phyloP scores from a whole-genome alignment of 148 eudicot genomes.

The Chenopodium quinoa region DNA sequence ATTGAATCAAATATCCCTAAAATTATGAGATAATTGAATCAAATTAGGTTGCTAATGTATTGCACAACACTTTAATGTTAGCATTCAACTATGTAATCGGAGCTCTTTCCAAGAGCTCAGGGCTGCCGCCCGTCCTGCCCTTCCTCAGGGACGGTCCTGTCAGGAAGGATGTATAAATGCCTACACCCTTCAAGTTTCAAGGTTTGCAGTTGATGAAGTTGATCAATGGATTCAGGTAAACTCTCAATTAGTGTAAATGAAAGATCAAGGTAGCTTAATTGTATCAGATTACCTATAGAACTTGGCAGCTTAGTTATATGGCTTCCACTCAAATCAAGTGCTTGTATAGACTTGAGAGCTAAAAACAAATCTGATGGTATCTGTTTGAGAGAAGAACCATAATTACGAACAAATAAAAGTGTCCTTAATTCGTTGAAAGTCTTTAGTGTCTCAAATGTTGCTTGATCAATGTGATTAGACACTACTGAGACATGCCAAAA shows the following conservation, averaged over 20 bases:
- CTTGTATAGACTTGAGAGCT: not conserved
- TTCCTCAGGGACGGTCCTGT: too few species aligned
- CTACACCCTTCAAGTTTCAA: constrained; percentile 16
- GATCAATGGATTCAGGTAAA: constrained; percentile 11
- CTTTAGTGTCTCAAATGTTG: not conserved
- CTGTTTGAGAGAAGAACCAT: constrained; percentile 10
- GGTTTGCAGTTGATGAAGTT: constrained; percentile 14
- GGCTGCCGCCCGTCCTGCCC: too few species aligned
- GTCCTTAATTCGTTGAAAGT: not conserved
- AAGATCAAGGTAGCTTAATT: constrained; percentile 14
- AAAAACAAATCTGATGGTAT: not conserved
- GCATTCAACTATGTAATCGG: too few species aligned
- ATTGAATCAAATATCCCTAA: too few species aligned
- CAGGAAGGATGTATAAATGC: not conserved
- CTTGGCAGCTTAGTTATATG: constrained; percentile 17
- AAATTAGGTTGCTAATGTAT: too few species aligned
- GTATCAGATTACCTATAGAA: not conserved
- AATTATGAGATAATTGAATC: too few species aligned
- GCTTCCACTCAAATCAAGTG: constrained; percentile 22
- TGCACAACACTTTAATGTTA: too few species aligned
- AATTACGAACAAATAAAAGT: constrained; percentile 5
- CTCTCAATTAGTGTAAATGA: constrained; percentile 15
- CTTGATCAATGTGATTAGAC: not conserved
- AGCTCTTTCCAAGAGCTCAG: too few species aligned
- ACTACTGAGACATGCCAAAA: constrained; percentile 15